Evolutionary conservation across 176 grass and related monocot genomes (phyloP).

Genomic region (Phyllostachys edulis): DNA sequence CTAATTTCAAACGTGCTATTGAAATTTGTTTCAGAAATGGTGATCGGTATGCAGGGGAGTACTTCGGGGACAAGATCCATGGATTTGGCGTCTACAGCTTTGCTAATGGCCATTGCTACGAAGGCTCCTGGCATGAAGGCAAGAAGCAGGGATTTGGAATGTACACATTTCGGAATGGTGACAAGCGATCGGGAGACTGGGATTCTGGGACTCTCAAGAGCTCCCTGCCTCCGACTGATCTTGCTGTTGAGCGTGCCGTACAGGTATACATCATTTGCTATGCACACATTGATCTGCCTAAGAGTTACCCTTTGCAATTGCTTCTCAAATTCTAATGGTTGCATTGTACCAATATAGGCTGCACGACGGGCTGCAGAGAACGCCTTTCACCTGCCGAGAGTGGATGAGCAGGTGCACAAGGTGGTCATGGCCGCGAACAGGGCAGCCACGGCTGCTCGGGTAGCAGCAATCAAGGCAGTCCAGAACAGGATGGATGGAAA

Average conservation of each 20-base stretch:
- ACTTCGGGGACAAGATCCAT: slow-evolving; percentile 63
- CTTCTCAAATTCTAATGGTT: slow-evolving; percentile 31
- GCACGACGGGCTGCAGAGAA: slow-evolving; percentile 47
- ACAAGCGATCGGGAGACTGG: slow-evolving; percentile 58
- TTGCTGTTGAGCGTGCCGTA: slow-evolving; percentile 38
- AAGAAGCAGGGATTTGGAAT: slow-evolving; percentile 71
- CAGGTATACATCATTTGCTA: slow-evolving; percentile 40
- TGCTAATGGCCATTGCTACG: slow-evolving; percentile 65
- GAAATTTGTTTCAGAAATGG: slow-evolving; percentile 53
- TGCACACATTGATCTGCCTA: background rate
- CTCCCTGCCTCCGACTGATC: slow-evolving; percentile 33
- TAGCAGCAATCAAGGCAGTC: slow-evolving; percentile 64
- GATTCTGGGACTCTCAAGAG: slow-evolving; percentile 45
- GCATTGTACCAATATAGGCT: slow-evolving; percentile 31
- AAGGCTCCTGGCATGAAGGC: slow-evolving; percentile 80
- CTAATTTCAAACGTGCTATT: background rate
- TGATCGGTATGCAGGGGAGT: slow-evolving; percentile 59
- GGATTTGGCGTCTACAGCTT: slow-evolving; percentile 64
- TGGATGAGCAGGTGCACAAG: slow-evolving; percentile 61
- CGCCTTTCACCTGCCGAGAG: slow-evolving; percentile 27
- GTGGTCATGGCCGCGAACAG: slow-evolving; percentile 48
- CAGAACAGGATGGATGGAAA: slow-evolving; percentile 75
- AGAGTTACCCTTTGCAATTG: slow-evolving; percentile 8
- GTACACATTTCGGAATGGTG: slow-evolving; percentile 47
- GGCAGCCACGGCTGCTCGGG: slow-evolving; percentile 50